phyloP scores from a whole-genome alignment of 163 green algal genomes.

The Prototheca wickerhamii region DNA sequence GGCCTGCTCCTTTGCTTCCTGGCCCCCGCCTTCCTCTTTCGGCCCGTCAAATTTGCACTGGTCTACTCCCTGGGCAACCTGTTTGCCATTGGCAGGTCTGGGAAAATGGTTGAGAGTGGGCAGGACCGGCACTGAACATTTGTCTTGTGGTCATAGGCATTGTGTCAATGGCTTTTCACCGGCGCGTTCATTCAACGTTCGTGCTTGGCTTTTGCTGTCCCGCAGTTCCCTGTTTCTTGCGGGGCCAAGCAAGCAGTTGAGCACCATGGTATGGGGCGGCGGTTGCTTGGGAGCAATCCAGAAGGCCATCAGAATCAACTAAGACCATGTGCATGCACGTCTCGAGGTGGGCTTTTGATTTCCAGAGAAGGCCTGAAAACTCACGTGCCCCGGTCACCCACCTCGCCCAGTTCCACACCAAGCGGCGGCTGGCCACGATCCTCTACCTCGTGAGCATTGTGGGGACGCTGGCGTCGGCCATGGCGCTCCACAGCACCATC shows the following conservation, averaged over 20 bases:
- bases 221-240: constrained; percentile 1
- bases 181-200: neutral
- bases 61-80: constrained; percentile 4
- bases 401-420: neutral
- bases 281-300: no score
- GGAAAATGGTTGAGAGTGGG: neutral
- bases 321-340: no score
- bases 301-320: no score
- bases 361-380: no score
- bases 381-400: neutral
- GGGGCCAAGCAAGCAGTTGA: neutral
- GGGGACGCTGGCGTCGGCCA: neutral
- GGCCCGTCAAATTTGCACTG: neutral
- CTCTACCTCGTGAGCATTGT: neutral
- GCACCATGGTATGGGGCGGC: neutral
- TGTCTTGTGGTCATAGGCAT: neutral
- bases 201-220: neutral
- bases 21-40: neutral
- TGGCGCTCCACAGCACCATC: neutral
- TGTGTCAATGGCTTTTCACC: neutral
- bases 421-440: neutral
- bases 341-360: no score
- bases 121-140: no score
- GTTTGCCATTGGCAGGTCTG: neutral
- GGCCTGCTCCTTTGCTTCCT: constrained; percentile 2